A percentile compares a stretch with the other conserved stretches of the same genome.
phyloP scores from a whole-genome alignment of 2,329 filamentous ascomycete genomes.

The Hortaea werneckii region DNA sequence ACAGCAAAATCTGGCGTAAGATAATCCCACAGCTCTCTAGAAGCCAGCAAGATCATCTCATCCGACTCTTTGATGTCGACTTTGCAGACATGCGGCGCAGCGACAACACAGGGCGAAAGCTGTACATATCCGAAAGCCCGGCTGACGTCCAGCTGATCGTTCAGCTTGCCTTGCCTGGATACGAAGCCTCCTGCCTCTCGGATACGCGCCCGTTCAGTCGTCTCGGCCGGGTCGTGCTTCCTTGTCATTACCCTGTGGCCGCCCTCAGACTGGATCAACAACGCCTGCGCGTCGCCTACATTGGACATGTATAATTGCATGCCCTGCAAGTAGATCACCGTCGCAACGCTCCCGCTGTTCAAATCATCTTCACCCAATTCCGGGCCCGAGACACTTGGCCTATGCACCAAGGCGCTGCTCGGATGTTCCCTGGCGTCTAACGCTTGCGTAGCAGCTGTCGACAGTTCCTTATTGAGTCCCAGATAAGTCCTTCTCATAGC shows the following conservation, averaged over 20 bases:
- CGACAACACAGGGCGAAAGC: constrained; percentile 84
- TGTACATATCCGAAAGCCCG: constrained; percentile 92
- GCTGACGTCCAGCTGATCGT: constrained; percentile 83
- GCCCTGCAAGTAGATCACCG: constrained; percentile 78
- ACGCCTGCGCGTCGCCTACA: constrained; percentile 89
- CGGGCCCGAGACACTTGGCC: constrained; percentile 61
- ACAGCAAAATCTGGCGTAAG: constrained; percentile 81
- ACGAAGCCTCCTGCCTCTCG: constrained; percentile 93
- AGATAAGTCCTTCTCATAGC: constrained; percentile 81
- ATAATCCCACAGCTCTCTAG: constrained; percentile 90
- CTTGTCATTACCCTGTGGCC: constrained; percentile 72
- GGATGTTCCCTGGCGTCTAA: constrained; percentile 60
- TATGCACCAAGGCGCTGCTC: constrained; percentile 45
- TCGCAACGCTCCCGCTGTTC: constrained; percentile 81
- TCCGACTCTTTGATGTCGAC: constrained; percentile 76
- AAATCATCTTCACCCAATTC: constrained; percentile 82
- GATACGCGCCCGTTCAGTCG: constrained; percentile 74
- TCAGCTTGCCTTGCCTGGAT: constrained; percentile 84
- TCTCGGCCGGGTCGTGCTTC: constrained; percentile 88
- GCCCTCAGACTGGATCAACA: constrained; percentile 84
- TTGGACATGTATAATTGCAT: constrained; percentile 92
- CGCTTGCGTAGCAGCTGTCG: constrained; percentile 70
- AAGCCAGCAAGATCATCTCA: constrained; percentile 86
- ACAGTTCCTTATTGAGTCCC: constrained; percentile 84
- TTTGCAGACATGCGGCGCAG: constrained; percentile 73